Base-by-base conservation (phyloP, 495 filamentous ascomycete genomes). In the Wilcoxina mikolae region DNA sequence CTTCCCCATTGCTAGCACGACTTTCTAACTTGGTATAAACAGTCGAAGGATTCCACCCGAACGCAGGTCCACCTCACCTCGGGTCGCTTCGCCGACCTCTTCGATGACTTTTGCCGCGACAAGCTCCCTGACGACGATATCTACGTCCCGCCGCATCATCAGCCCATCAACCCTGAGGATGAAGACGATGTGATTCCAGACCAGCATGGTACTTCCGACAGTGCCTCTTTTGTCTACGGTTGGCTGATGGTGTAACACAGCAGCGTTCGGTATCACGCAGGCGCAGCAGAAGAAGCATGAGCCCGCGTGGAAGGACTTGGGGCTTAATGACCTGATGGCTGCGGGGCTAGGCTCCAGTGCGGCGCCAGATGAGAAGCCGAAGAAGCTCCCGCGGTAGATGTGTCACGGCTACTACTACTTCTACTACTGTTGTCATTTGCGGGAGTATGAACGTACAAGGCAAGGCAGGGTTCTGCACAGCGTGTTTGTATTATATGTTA, bases 141-240 rank as follows among this genome's bases (percentile, higher is more conserved):
- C 68, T 87, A 88, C 72, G 84, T 98, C 3, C 78, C 84, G 5
- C 83, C 84, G 1, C 85, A 95, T 54, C 79, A 88, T 68, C 87
- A 94, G 68, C 91, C 91, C 0, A 74, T 88, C 45, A 95, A 95
- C 68, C 91, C 91, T 0, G 91, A 96, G 70, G 91, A 98, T 66
- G 91, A 98, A 70, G 91, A 98, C 62, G 91, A 96, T 58, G 61
- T 98, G 3, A 89, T 98, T 10, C 91, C 91, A 0, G 88, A 96
- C 63, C 88, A 95, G 72, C 91, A 98, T 68, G 64, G 56, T 58
- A 58, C 10, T 33, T 1, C 45, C 33, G 17, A 23, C 15, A 20
- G 9, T 7, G n/a, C 23, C 2, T 18, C 7, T 18, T 18, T 55
- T 20, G 3, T n/a, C 22, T 29, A 10, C 33, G 11, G 18, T 9